Base-by-base conservation (phyloP, 352 stramenopile species). In the Globisporangium abappressorium region DNA sequence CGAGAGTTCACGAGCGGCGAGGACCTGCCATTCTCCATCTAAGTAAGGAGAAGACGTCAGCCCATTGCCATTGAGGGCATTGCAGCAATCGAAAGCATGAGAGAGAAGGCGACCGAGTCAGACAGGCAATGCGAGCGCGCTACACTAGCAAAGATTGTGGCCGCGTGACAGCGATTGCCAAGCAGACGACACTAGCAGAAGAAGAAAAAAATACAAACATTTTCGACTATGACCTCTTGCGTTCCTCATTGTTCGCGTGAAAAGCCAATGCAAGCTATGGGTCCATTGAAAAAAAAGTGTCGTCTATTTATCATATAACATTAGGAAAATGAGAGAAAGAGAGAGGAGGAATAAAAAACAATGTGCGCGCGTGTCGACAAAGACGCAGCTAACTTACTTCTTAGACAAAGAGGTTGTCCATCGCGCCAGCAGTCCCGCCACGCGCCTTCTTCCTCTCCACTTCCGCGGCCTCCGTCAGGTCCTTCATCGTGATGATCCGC, bases 1-100 rank as follows among this genome's bases (percentile, higher is more conserved):
- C 90, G 94, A 43, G 93, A 98, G 65, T 98, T 98, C 73, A 92
- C 94, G 36, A 85, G 88, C 64, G 96, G 97, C 62, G 89, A 98
- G 73, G 72, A 88, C 28, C 78, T 99, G 46, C 96, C 96, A 7
- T 99, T 96, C 70, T 64, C 67, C 56, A 87, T 97, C 70, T 95
- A 85, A 77, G 77, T 57, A 57, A 34, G 11, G n/a, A 57, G 54
- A 57, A 30, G 38, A 15, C 38, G 12, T 46, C 38, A 18, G 38
- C 12, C 38, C 38, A 46, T 46, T 46, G 38, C 38, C 38, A 46
- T 46, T 46, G 38, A 46, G 38, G 9, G 3, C 38, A 43, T n/a
- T n/a, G 15, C 26, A 64, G 14, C 56, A 62, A 24, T 24, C 11
- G 51, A 18, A 61, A 33, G 22, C 9, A 55, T 7, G 22, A 55